Evolutionary conservation across 2,329 filamentous ascomycete species (phyloP).

Genomic region (Trichoderma sp.): DNA sequence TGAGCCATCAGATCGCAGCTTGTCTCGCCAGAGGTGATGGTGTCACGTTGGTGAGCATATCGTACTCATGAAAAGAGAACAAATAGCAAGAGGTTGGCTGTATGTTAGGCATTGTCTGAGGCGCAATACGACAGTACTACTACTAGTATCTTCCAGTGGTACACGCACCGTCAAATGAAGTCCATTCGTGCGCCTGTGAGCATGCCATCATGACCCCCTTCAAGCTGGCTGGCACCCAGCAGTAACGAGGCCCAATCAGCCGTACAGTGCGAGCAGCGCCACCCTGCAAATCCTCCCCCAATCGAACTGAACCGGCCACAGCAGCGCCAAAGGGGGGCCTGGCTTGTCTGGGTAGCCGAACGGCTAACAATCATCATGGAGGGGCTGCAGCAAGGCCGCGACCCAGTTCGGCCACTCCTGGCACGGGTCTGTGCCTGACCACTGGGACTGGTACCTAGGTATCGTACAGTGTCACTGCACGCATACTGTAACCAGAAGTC

Average conservation of each 20-base stretch:
- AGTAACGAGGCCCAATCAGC: neutral
- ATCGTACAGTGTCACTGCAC: slow-evolving; percentile 13
- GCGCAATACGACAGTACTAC: neutral
- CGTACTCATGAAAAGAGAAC: too few species aligned
- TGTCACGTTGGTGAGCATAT: too few species aligned
- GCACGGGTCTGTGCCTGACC: slow-evolving; percentile 22
- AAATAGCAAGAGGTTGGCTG: too few species aligned
- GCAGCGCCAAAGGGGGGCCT: neutral
- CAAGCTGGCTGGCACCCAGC: slow-evolving; percentile 10
- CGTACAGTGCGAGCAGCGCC: slow-evolving; percentile 9
- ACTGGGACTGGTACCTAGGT: neutral
- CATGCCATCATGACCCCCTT: slow-evolving; percentile 7
- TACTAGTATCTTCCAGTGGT: neutral
- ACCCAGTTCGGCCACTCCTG: slow-evolving; percentile 8
- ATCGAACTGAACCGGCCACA: neutral
- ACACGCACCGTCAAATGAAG: too few species aligned
- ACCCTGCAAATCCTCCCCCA: neutral
- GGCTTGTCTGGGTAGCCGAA: neutral
- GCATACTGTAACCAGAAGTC: too few species aligned
- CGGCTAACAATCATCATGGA: neutral
- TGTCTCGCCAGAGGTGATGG: too few species aligned
- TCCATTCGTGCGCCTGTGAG: neutral
- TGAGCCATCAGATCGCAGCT: neutral
- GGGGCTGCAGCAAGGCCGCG: slow-evolving; percentile 12
- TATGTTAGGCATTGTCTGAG: too few species aligned